A percentile compares a stretch with the other conserved stretches of the same genome.
Conservation (phyloP, 2,329 filamentous ascomycete genomes). For the Trichoderma gracile region DNA sequence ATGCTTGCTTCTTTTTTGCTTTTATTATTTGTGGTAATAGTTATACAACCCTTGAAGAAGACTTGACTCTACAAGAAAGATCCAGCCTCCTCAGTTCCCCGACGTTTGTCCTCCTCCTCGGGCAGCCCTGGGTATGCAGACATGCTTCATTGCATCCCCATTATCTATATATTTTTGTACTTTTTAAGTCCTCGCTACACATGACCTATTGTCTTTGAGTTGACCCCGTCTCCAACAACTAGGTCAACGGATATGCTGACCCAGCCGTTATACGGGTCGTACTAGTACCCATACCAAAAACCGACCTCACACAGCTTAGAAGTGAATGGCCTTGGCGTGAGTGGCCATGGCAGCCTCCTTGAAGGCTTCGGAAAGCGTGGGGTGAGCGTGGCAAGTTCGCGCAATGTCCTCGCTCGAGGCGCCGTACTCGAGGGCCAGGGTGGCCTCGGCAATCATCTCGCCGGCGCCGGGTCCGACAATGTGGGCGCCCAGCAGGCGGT, state of each 20-base stretch:
- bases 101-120: not conserved
- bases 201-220: slow-evolving; percentile 5
- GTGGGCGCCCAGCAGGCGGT: slow-evolving; percentile 92
- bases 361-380: slow-evolving; percentile 94
- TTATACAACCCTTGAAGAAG: slow-evolving; percentile 18
- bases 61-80: slow-evolving; percentile 20
- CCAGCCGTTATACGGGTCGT: too few relatives aligned
- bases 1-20: slow-evolving; percentile 15
- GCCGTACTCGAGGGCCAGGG: slow-evolving; percentile 92
- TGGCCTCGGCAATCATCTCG: slow-evolving; percentile 99
- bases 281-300: too few relatives aligned
- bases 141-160: slow-evolving; percentile 10
- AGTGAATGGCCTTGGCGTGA: slow-evolving; percentile 93
- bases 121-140: slow-evolving; percentile 5
- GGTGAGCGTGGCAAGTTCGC: slow-evolving; percentile 94
- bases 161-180: slow-evolving; percentile 12
- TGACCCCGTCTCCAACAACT: not conserved
- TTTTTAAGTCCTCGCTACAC: slow-evolving; percentile 16
- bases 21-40: slow-evolving; percentile 23
- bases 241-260: not conserved
- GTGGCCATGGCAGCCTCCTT: slow-evolving; percentile 99
- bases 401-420: slow-evolving; percentile 93
- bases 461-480: slow-evolving; percentile 95
- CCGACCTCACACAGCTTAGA: too few relatives aligned
- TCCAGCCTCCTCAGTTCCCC: not conserved